Base-by-base conservation (phyloP, 768 basidiomycete species). In the Boletus rex-veris region DNA sequence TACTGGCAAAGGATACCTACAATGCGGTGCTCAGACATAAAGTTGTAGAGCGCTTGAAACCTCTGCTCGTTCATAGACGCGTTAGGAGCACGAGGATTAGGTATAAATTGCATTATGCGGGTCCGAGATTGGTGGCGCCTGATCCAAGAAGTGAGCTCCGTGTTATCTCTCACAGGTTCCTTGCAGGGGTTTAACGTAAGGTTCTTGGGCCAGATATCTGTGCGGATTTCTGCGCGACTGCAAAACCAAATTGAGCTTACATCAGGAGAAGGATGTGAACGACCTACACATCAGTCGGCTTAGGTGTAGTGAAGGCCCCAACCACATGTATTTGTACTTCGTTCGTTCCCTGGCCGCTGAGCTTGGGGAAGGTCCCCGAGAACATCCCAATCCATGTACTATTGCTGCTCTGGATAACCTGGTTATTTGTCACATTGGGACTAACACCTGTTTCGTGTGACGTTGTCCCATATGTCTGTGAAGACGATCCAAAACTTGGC, bases 201-300 rank as follows among this genome's bases (percentile, higher is more conserved):
- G 4, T 61, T 59, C 8, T 58, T 50, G 2, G 86, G 85, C 85
- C 84, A 87, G 0, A 73, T 77, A 3, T 80, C 73, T 7, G 75
- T 59, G 45, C 69, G 79, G 48, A 75, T 78, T 2, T 80, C 73
- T 6, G 74, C 57, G 42, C 68, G 79, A 49, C 86, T 88, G 60
- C 31, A 38, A 54, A 4, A 51, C n/a, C 19, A 28, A 7, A 28
- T 18, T 58, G 40, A 58, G 52, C 12, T 5, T 18, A 55, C 16
- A 24, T 35, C 52, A 14, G 30, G 38, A 11, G 31, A 40, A 45
- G 19, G n/a, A 21, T 21, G n/a, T 7, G 14, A 38, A 45, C 11
- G 30, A 70, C 78, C 31, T 61, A 77, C 77, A 74, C 65, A 30
- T 73, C 62, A 11, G 46, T 51, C 15, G 59, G 56, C 53, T 60